Evolutionary conservation across 2,329 filamentous ascomycete species (phyloP), one percentile per base, ranked within the genome.

Genomic region (Stagonosporopsis chrysanthemi): DNA sequence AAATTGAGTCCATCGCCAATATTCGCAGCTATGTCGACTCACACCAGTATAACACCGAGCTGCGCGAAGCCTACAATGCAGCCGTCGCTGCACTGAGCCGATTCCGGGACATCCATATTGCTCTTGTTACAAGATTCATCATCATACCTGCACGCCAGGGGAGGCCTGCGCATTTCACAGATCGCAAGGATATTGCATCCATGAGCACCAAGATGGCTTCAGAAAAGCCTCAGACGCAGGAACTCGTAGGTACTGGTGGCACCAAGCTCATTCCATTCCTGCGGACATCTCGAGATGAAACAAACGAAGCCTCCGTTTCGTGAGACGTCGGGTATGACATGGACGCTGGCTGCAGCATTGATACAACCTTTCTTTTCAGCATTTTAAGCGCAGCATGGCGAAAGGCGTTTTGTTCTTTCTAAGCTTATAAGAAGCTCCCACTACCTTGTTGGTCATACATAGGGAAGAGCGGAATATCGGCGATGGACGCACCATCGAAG

Each of bases 221-320:
- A 5, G 64, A 70, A 23, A 65, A 68, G 51, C 63, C 70, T 11
- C 68, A 67, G 23, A 74, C 74, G 2, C 72, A 74, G 42, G 77
- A 79, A 11, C 63, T 83, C 38, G 72, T 77, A 42, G 82, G 82
- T 0, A 84, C 82, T 0, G 82, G 82, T n/a, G 82, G 82, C 0
- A 84, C 82, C 0, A 79, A 77, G 56, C 65, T 84, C 57, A 82
- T 84, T 51, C 81, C 82, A 0, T 85, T 85, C 58, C 62, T 85
- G 54, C 81, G 81, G 58, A 78, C 81, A 45, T 82, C 81, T 6
- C 74, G 83, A 52, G 81, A 84, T 60, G 80, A 82, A 58, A 84
- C 82, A 2, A 78, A 74, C 45, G 75, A 76, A 56, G 72, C 79
- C 8, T 75, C 74, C 36, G 61, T 72, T 14, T 50, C 54, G 5